phyloP scores from a whole-genome alignment of 2,329 filamentous ascomycete species.

The Penicillium sp. region DNA sequence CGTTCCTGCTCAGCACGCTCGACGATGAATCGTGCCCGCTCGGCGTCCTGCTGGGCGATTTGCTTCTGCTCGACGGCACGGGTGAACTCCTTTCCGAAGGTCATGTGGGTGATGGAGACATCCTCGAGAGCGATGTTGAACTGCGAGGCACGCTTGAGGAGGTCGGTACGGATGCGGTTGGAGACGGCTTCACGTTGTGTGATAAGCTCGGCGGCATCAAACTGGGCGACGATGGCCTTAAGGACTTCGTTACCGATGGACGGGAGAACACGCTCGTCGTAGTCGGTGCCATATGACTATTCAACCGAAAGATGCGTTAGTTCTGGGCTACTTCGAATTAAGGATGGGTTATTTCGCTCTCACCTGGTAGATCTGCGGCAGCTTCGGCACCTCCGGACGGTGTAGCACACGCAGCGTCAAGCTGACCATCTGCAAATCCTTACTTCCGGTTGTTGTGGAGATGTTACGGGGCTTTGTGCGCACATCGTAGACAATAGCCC shows the following conservation, averaged over 20 bases:
- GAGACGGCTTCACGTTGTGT: constrained; percentile 97
- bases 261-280: constrained; percentile 96
- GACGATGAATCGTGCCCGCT: constrained; percentile 96
- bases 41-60: constrained; percentile 98
- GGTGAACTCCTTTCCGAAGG: constrained; percentile 98
- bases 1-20: constrained; percentile 98
- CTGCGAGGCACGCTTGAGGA: constrained; percentile 88
- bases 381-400: constrained; percentile 85
- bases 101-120: constrained; percentile 99
- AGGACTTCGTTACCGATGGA: constrained; percentile 99
- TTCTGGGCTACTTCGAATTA: neutral
- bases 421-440: constrained; percentile 99
- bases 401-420: constrained; percentile 94
- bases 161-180: constrained; percentile 88
- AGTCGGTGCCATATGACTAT: constrained; percentile 94
- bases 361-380: constrained; percentile 99
- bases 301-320: constrained; percentile 9
- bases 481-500: constrained; percentile 93
- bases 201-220: constrained; percentile 98
- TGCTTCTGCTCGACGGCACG: constrained; percentile 99
- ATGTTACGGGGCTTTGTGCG: constrained; percentile 97
- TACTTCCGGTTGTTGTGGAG: constrained; percentile 94
- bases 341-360: neutral
- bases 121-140: constrained; percentile 99
- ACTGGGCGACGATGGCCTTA: constrained; percentile 97